A percentile compares a stretch with the other conserved stretches of the same genome.
These are phyloP conservation scores for Fusarium incarnatum DNA, from an alignment of 2,329 filamentous ascomycete genomes.

Conservation along the genomic window DNA sequence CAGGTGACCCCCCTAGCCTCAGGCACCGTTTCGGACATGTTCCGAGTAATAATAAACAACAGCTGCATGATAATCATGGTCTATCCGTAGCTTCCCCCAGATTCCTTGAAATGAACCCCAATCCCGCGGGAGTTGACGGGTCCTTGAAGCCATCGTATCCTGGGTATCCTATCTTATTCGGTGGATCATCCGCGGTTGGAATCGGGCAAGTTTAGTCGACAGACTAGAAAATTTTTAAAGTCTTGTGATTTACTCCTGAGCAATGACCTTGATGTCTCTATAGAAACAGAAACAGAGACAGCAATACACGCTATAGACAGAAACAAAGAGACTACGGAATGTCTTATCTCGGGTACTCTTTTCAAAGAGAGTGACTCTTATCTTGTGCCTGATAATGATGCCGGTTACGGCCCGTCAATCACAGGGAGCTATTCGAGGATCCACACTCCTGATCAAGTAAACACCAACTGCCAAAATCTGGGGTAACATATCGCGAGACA, in stretches of 20 bases:
- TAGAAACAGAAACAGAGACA: not conserved
- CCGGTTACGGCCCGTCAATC: constrained; percentile 22
- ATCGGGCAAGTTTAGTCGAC: constrained; percentile 22
- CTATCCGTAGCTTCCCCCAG: not conserved
- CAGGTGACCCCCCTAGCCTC: constrained; percentile 6
- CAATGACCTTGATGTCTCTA: constrained; percentile 3
- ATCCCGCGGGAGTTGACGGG: constrained; percentile 13
- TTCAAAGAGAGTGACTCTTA: not conserved
- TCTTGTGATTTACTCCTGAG: constrained; percentile 24
- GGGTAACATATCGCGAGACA: constrained; percentile 21
- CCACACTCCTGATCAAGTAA: constrained; percentile 35
- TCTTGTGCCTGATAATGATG: constrained; percentile 25
- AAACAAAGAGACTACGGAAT: not conserved
- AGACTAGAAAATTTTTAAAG: constrained; percentile 11
- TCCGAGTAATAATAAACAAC: not conserved
- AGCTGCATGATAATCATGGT: not conserved
- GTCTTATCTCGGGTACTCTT: not conserved
- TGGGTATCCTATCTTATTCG: not conserved
- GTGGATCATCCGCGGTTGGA: not conserved
- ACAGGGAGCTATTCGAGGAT: constrained; percentile 18
- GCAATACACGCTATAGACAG: no score
- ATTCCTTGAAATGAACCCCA: not conserved
- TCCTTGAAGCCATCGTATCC: not conserved
- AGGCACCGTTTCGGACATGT: constrained; percentile 33
- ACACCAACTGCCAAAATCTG: constrained; percentile 21